Evolutionary conservation across 108 stramenopile genomes (phyloP).

Genomic region (Cyclostephanos tholiformis): DNA sequence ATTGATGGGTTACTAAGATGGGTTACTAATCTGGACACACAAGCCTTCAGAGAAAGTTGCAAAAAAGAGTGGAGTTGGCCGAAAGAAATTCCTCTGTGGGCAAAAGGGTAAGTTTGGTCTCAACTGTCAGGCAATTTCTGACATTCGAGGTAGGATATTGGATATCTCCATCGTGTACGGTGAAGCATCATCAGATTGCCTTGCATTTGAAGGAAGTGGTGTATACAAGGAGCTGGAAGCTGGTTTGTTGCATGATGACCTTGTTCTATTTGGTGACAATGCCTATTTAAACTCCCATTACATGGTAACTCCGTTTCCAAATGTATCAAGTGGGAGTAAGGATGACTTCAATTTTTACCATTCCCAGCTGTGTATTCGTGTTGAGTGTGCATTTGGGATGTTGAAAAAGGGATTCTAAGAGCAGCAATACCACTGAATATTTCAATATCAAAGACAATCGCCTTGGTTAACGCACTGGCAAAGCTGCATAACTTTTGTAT

Average conservation of each 20-base stretch:
- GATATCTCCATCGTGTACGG: constrained; percentile 31
- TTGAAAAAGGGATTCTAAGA: constrained; percentile 25
- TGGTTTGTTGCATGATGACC: constrained; percentile 14
- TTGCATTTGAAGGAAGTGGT: constrained; percentile 21
- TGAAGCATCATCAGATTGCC: constrained; percentile 27
- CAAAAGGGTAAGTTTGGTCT: constrained; percentile 43
- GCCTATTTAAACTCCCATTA: constrained; percentile 35
- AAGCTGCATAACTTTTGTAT: constrained; percentile 25
- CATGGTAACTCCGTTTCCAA: constrained; percentile 42
- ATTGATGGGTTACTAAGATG: constrained; percentile 51
- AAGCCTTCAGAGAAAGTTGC: constrained; percentile 21
- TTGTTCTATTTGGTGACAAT: no score
- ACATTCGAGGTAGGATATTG: constrained; percentile 20
- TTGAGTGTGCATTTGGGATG: constrained; percentile 43
- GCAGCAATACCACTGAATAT: constrained; percentile 16
- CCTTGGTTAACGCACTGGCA: not conserved
- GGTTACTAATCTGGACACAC: no score
- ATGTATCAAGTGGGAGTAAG: not conserved
- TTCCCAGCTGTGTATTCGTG: constrained; percentile 25
- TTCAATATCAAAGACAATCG: constrained; percentile 1
- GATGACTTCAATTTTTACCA: constrained; percentile 18
- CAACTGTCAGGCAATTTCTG: constrained; percentile 21
- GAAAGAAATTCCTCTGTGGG: constrained; percentile 33
- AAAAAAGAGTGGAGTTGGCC: not conserved
- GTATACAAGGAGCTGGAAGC: constrained; percentile 5